Percentiles rank a stretch among this genome's conserved stretches.
phyloP scores from a whole-genome alignment of 2,329 filamentous ascomycete species.

The Tolypocladium amazonense region DNA sequence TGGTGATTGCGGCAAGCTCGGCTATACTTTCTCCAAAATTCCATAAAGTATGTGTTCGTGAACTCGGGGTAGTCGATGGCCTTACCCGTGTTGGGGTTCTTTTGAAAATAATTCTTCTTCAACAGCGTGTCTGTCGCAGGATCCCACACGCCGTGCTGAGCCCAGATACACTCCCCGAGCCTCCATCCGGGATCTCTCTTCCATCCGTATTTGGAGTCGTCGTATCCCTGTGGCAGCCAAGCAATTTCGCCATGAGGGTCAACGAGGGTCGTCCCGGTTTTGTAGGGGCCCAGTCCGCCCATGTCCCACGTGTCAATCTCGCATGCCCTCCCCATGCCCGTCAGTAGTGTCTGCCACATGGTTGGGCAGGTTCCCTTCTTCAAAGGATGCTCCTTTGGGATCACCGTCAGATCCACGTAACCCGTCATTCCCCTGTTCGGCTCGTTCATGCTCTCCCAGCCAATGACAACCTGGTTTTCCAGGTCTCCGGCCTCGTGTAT shows the following conservation, averaged over 20 bases:
- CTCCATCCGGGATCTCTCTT: constrained; percentile 82
- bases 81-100: constrained; percentile 63
- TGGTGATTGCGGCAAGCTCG: constrained; percentile 67
- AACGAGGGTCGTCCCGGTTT: constrained; percentile 70
- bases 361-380: constrained; percentile 92
- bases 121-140: constrained; percentile 64
- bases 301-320: constrained; percentile 92
- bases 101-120: constrained; percentile 79
- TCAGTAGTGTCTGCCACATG: constrained; percentile 86
- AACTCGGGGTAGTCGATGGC: constrained; percentile 73
- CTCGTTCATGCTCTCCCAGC: constrained; percentile 96
- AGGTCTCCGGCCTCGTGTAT: constrained; percentile 87
- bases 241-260: constrained; percentile 79
- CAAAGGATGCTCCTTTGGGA: constrained; percentile 79
- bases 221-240: constrained; percentile 75
- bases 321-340: constrained; percentile 80
- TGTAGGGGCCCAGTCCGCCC: constrained; percentile 84
- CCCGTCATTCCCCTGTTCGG: constrained; percentile 84
- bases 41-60: constrained; percentile 85
- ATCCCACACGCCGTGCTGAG: constrained; percentile 95
- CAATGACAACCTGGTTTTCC: constrained; percentile 77
- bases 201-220: constrained; percentile 84
- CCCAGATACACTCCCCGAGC: constrained; percentile 92
- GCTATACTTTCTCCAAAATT: constrained; percentile 68
- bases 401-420: constrained; percentile 66